These are phyloP conservation scores for Orbilia ellipsospora DNA, from an alignment of 2,329 filamentous ascomycete genomes.

Conservation along the genomic window DNA sequence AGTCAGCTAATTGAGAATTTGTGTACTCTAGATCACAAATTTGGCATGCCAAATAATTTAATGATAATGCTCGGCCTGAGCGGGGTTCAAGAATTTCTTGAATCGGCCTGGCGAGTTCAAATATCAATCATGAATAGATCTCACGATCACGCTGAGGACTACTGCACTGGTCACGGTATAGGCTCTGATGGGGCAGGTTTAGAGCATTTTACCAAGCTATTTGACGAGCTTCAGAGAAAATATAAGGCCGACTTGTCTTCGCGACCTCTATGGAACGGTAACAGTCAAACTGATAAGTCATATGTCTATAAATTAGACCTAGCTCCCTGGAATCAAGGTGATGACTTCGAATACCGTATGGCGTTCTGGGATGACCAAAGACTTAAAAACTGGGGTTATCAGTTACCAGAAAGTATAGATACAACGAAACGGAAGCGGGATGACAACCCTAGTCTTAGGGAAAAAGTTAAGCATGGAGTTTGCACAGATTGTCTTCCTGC, in stretches of 20 bases:
- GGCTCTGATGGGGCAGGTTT: not conserved
- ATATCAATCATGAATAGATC: not conserved
- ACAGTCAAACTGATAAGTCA: not conserved
- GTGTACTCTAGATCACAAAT: not conserved
- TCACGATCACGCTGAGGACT: not conserved
- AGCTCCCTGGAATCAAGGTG: not conserved
- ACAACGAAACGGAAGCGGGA: not conserved
- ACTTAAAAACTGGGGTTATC: not conserved
- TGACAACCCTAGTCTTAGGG: not conserved
- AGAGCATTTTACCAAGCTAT: not conserved
- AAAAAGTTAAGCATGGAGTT: not conserved
- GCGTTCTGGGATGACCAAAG: slow-evolving; percentile 1
- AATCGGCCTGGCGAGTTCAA: not conserved
- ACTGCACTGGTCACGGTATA: not conserved
- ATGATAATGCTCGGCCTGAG: not conserved
- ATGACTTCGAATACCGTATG: not conserved
- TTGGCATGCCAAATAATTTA: slow-evolving; percentile 1
- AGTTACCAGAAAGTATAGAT: slow-evolving; percentile 1
- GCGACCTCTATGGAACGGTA: not conserved
- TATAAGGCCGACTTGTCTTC: not conserved
- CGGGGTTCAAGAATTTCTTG: not conserved
- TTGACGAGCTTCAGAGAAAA: not conserved
- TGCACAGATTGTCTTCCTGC: not conserved
- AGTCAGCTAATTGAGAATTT: not conserved
- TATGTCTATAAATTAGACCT: not conserved